Base-by-base conservation (phyloP, 768 basidiomycete genomes). In the Termitomyces sp. region DNA sequence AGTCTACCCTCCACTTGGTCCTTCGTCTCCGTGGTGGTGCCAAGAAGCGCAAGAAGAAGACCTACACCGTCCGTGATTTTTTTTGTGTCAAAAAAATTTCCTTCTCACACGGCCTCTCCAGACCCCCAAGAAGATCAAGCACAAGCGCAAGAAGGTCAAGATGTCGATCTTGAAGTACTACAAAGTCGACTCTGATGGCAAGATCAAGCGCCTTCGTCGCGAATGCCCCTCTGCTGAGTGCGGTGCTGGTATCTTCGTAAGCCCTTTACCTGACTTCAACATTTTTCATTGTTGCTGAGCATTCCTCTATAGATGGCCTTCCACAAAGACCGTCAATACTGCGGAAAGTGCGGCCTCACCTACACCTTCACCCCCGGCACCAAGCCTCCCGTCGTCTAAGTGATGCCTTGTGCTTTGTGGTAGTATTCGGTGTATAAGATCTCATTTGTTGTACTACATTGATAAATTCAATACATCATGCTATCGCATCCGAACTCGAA, bases 11-110 rank as follows among this genome's bases (percentile, higher is more conserved):
- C 56, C 96, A 98, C 76, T 74, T 98, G 62, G 96, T 98, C 61
- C 87, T 98, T 65, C 90, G 97, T 67, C 90, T 99, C 50, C 92
- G 95, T 76, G 97, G 97, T 82, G 97, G 97, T 84, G 94, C 87
- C 63, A 98, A 98, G 88, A 98, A 98, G 86, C 88, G 96, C 74
- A 98, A 98, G 88, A 99, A 98, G 84, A 98, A 98, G 85, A 94
- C 93, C 52, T 98, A 98, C 89, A 94, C 87, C 79, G 91, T 93
- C 46, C 47, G 88, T 77, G 2, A 1, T 13, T 31, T 48, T 23
- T 36, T 20, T 2, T 16, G 22, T 1, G 5, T 4, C 16, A 27
- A 50, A 29, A 4, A 23, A 48, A 25, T 38, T 13, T 13, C 13
- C n/a, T 9, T 3, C 53, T 53, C 15, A 62, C 44, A 27, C 20